Evolutionary conservation across 106 monocot genomes (phyloP).

Genomic region (Narthecium ossifragum): DNA sequence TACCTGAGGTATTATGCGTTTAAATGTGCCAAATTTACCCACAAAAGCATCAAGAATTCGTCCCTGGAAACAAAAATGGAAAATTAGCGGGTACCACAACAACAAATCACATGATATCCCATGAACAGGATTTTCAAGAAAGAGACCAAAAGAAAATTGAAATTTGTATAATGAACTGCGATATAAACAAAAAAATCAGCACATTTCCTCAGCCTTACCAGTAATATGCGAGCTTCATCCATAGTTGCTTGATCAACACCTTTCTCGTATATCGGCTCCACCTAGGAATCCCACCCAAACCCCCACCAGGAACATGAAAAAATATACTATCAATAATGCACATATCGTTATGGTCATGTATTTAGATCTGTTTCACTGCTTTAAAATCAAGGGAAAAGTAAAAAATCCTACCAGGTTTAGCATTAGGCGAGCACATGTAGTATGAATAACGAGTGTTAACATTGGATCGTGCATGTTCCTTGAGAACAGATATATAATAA

Average conservation of each 20-base stretch:
- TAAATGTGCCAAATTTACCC: conserved; percentile 89
- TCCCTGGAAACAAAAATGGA: conserved; percentile 39
- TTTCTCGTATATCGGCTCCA: conserved; percentile 98
- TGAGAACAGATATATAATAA: conserved; percentile 96
- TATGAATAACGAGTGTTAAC: conserved; percentile 82
- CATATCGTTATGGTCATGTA: no score
- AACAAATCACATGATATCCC: no score
- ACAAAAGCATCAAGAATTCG: conserved; percentile 98
- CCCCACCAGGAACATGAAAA: background rate
- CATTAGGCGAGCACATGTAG: conserved; percentile 95
- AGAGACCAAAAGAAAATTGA: background rate
- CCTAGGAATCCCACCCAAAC: conserved; percentile 31
- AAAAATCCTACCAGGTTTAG: conserved; percentile 76
- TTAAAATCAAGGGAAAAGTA: no score
- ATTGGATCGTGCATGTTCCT: conserved; percentile 99
- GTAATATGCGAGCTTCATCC: conserved; percentile 87
- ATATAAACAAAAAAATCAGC: background rate
- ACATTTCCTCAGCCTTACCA: conserved; percentile 32
- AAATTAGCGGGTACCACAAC: no score
- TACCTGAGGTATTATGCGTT: conserved; percentile 86
- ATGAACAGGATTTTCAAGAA: no score
- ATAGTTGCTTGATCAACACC: conserved; percentile 83
- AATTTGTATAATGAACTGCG: background rate
- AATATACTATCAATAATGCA: no score
- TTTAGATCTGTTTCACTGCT: no score